These are phyloP conservation scores for Micractinium sp. DNA, from an alignment of 139 green algal genomes.

Conservation along the genomic window DNA sequence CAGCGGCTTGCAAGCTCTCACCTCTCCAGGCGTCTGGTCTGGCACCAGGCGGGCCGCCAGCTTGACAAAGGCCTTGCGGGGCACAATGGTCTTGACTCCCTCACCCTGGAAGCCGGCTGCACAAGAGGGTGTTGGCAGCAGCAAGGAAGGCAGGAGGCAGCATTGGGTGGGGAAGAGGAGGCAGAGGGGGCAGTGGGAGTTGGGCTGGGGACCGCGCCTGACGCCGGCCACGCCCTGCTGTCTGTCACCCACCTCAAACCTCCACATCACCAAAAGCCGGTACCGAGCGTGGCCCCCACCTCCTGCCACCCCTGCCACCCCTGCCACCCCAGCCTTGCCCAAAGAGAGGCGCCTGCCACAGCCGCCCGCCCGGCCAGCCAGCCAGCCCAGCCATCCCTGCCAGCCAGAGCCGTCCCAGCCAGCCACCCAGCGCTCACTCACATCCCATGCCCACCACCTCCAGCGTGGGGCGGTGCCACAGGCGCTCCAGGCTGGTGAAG, in stretches of 20 bases:
- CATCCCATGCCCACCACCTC: conserved; percentile 72
- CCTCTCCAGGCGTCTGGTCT: conserved; percentile 50
- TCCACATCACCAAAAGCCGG: too few species aligned
- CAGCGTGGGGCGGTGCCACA: conserved; percentile 69
- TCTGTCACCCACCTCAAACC: neutral
- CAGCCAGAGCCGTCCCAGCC: too few species aligned
- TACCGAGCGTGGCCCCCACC: too few species aligned
- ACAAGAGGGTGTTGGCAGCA: neutral
- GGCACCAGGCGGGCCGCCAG: conserved; percentile 70
- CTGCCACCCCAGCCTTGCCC: too few species aligned
- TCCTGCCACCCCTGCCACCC: too few species aligned
- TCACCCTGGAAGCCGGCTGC: conserved; percentile 42
- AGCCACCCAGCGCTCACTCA: conserved; percentile 30
- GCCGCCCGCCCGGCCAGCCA: too few species aligned
- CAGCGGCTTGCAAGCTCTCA: conserved; percentile 10
- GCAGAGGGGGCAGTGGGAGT: too few species aligned
- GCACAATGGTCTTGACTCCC: conserved; percentile 82
- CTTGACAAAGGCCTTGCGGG: conserved; percentile 63
- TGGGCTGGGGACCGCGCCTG: too few species aligned
- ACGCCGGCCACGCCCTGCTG: neutral
- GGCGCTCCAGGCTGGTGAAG: conserved; percentile 65
- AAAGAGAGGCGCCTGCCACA: too few species aligned
- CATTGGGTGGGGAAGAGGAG: neutral
- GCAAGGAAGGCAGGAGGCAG: neutral
- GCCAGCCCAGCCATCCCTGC: too few species aligned